Percentiles rank a stretch among this genome's conserved stretches.
Evolutionary conservation across 495 filamentous ascomycete species (phyloP).

Genomic region (Copromyces sp.): DNA sequence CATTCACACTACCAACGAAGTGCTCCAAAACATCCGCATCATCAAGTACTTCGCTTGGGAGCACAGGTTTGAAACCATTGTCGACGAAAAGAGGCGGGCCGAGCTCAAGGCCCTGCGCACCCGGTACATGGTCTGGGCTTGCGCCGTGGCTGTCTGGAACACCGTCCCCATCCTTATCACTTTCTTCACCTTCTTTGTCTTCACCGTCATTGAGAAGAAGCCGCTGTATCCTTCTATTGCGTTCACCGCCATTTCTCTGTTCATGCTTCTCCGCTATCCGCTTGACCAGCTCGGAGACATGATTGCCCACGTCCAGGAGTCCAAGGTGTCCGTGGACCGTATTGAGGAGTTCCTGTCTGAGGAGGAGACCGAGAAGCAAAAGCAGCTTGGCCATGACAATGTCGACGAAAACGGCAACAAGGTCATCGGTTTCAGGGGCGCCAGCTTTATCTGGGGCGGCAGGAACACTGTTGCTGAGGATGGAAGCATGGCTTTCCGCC

Average conservation of each 20-base stretch:
- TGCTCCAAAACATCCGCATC: conserved; percentile 94
- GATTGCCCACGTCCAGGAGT: conserved; percentile 97
- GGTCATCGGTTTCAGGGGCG: conserved; percentile 73
- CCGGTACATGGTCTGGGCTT: conserved; percentile 84
- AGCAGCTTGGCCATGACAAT: conserved; percentile 61
- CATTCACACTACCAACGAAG: conserved; percentile 94
- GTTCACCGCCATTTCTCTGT: conserved; percentile 93
- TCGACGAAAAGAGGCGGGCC: conserved; percentile 73
- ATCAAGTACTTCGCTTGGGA: conserved; percentile 99
- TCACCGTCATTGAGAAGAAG: conserved; percentile 85
- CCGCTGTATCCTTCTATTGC: conserved; percentile 85
- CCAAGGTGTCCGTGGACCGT: conserved; percentile 92
- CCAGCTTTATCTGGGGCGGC: conserved; percentile 81
- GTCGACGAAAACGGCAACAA: conserved; percentile 48
- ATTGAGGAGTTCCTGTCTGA: conserved; percentile 93
- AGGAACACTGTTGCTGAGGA: conserved; percentile 50
- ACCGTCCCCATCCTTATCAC: conserved; percentile 93
- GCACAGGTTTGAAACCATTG: conserved; percentile 73
- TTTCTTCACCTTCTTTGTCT: conserved; percentile 88
- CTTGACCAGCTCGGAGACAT: conserved; percentile 97
- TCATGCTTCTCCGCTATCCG: conserved; percentile 87
- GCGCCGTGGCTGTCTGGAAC: conserved; percentile 90
- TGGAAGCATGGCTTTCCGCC: conserved; percentile 61
- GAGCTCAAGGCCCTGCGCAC: conserved; percentile 71
- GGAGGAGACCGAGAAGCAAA: conserved; percentile 93